Evolutionary conservation across 495 filamentous ascomycete genomes (phyloP), one percentile per base, ranked within the genome.

Genomic region (Penicillium cosmopolitanum): DNA sequence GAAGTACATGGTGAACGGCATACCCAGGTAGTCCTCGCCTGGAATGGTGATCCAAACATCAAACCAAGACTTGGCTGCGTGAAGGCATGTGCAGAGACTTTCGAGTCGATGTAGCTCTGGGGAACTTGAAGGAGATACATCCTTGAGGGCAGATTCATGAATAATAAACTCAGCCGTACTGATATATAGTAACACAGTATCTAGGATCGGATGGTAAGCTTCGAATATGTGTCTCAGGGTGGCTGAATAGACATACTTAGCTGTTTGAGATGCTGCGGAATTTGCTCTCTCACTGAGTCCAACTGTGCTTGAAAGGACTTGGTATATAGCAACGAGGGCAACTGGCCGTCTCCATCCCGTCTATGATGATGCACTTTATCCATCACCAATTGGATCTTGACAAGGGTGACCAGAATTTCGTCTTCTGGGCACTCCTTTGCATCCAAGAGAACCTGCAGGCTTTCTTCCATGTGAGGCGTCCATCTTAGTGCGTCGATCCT

Each of bases 401-500:
- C 80, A 25, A 80, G 69, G 3, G 79, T 67, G 4, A 82, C 73
- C 15, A 87, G 65, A 33, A 81, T 55, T 33, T 79, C 74, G 67
- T 87, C 85, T 12, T 77, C 74, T 5, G 74, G 66, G 58, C 77
- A 78, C 53, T 84, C 82, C 44, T 74, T 75, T 9, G 68, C 63
- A 38, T 81, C 69, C 1, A 74, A 66, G 1, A 86, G 70, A 1
- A 72, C 59, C 0, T 70, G 62, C 2, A 87, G 71, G 36, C 76
- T 81, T 21, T 83, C 78, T 35, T 84, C 82, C 66, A 86, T 74
- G 50, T 83, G 75, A 6, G 79, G 61, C 8, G 77, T 82, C 80
- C 81, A 86, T 15, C 70, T 72, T 6, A 86, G 64, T 5, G 79
- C 72, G 43, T 84, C 78, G 3, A 77, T 75, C 51, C 72, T 74